Conservation (phyloP, 1,139 yeast genomes). For the Hansenula sp. region DNA sequence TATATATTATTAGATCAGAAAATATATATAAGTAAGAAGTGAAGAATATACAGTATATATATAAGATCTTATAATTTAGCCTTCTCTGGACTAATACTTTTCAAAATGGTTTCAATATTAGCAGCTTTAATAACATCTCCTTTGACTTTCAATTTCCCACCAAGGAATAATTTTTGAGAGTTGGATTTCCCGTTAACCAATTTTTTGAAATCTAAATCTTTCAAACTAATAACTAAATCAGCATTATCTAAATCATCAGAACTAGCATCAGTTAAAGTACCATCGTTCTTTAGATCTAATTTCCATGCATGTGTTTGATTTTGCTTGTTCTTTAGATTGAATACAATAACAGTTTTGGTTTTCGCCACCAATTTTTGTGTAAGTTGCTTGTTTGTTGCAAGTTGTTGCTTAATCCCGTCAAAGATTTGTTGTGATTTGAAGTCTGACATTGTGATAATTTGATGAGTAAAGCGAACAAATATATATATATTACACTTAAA, state of each 20-base stretch:
- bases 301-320: conserved; percentile 67
- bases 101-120: conserved; percentile 68
- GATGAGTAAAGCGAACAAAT: too few species aligned
- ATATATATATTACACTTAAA: too few species aligned
- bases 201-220: conserved; percentile 61
- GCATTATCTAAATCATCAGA: conserved; percentile 45
- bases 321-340: conserved; percentile 66
- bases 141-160: conserved; percentile 80
- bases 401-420: conserved; percentile 5
- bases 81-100: conserved; percentile 54
- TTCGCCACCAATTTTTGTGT: conserved; percentile 11
- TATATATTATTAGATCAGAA: too few species aligned
- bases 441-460: background rate
- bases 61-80: conserved; percentile 37
- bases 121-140: conserved; percentile 92
- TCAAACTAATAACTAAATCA: conserved; percentile 64
- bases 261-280: conserved; percentile 47
- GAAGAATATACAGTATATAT: background rate
- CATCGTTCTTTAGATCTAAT: conserved; percentile 67
- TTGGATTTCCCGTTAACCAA: conserved; percentile 76
- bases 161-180: conserved; percentile 81
- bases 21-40: too few species aligned
- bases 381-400: conserved; percentile 4
- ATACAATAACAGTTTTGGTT: conserved; percentile 63
- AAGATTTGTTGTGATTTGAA: conserved; percentile 5